These are phyloP conservation scores for Candida easanensis DNA, from an alignment of 805 yeast species.

Conservation along the genomic window DNA sequence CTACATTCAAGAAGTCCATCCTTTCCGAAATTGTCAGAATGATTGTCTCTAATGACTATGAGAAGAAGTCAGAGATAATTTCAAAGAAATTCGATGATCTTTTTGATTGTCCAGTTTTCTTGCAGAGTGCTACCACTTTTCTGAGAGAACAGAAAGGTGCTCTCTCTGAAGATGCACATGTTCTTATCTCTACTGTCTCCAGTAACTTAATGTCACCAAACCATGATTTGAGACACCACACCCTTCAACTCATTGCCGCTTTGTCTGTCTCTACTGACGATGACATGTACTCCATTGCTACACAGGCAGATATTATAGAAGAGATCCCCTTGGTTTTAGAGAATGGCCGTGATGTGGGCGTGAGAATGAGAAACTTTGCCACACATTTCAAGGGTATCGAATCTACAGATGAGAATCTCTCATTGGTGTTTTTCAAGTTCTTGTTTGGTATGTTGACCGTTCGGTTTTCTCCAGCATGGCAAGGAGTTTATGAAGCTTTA, in stretches of 20 bases:
- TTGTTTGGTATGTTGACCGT: slow-evolving; percentile 70
- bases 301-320: slow-evolving; percentile 60
- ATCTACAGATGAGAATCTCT: slow-evolving; percentile 20
- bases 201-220: slow-evolving; percentile 47
- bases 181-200: slow-evolving; percentile 27
- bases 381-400: slow-evolving; percentile 35
- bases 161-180: slow-evolving; percentile 3
- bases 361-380: slow-evolving; percentile 62
- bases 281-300: slow-evolving; percentile 40
- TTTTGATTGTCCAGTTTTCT: slow-evolving; percentile 20
- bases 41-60: slow-evolving; percentile 7
- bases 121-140: slow-evolving; percentile 20
- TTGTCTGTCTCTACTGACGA: slow-evolving; percentile 27
- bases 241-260: slow-evolving; percentile 46
- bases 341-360: slow-evolving; percentile 70
- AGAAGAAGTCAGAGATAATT: slow-evolving; percentile 6
- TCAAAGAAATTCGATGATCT: slow-evolving; percentile 17
- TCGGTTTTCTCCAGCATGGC: slow-evolving; percentile 84
- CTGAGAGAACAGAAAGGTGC: slow-evolving; percentile 7
- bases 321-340: slow-evolving; percentile 66
- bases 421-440: slow-evolving; percentile 42
- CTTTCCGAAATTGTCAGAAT: slow-evolving; percentile 18
- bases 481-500: slow-evolving; percentile 62
- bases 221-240: slow-evolving; percentile 44
- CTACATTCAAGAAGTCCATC: slow-evolving; percentile 16